Evolutionary conservation across 208 protist species (phyloP), one percentile per base, ranked within the genome.

Genomic region (Polymyxa betae): DNA sequence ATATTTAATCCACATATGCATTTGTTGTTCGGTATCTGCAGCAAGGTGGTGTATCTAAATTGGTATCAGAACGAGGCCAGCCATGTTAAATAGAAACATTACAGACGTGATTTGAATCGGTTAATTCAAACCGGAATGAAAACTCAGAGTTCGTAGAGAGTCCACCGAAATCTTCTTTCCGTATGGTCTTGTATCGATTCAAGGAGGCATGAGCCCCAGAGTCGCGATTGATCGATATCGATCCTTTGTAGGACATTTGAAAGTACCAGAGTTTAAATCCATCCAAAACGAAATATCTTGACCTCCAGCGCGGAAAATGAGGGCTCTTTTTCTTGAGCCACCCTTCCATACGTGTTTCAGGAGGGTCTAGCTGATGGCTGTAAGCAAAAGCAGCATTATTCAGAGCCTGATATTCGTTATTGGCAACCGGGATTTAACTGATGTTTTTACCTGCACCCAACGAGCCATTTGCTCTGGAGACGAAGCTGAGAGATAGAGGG

Each of bases 241-340:
- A 82, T n/a, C 72, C 72, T 35, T 35, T 82, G 72, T 82, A 82
- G 12, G n/a, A 38, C 72, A 82, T 82, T 43, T 35, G 10, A 43
- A 40, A 82, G n/a, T 82, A 82, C 72, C 72, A 43, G 5, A 82
- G 16, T 12, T 5, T 82, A 20, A 35, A 40, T n/a, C 72, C 72
- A 35, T 82, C 72, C 16, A 82, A n/a, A 43, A 82, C 40, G n/a
- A 82, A 82, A n/a, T 82, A 82, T 43, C n/a, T 5, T 5, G 72
- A 82, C 72, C 72, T 35, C 72, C 72, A 82, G 12, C 35, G n/a
- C 5, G 35, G 35, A 45, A 16, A 45, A n/a, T 82, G 5, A 5
- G 35, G 40, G 35, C n/a, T 35, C 72, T 82, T 82, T 60, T 60
- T 60, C 72, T 82, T 82, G 16, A 82, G 72, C 72, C 72, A 82